Base-by-base conservation (phyloP, 805 yeast genomes). In the Lachancea quebecensis region DNA sequence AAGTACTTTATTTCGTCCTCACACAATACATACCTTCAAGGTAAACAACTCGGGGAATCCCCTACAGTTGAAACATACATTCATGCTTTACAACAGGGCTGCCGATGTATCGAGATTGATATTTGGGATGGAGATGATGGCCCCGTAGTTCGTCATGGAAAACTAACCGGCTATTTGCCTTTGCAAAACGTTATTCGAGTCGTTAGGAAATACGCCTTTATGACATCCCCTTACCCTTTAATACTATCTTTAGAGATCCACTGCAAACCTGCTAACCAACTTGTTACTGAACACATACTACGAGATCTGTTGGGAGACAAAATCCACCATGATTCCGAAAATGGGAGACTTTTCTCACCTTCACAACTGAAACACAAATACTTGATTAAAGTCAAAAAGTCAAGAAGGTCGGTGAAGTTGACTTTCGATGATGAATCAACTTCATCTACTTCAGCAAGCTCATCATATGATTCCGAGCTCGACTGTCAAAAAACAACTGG, bases 51-150 rank as follows among this genome's bases (percentile, higher is more conserved):
- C 14, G 95, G 82, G 2, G 95, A 93, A 16, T 81, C 77, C 2
- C 83, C 96, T 0, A 87, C 97, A 0, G 79, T 88, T 1, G 97
- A 91, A 58, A 95, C 95, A 0, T 93, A 93, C 54, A 80, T 88
- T 14, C 77, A 84, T 41, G 93, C 87, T 0, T 67, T 93, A 40
- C 96, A 89, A 60, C 76, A 89, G 44, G 98, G 99, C 1, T 93
- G 98, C 56, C 72, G 96, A 38, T 90, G 96, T 50, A 72, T 93
- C n/a, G 99, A 93, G 58, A 79, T 93, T 35, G 99, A 93, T 63
- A 72, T 93, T 16, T 93, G 99, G 99, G 96, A 91, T 67, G 85
- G 82, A 17, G 80, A 76, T 30, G 64, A 66, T 10, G 90, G 83
- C 0, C 99, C 99, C 0, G 77, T 86, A 0, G 96, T 93, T 0